Base-by-base conservation (phyloP, 2,329 filamentous ascomycete genomes). In the Biscogniauxia mediterranea region DNA sequence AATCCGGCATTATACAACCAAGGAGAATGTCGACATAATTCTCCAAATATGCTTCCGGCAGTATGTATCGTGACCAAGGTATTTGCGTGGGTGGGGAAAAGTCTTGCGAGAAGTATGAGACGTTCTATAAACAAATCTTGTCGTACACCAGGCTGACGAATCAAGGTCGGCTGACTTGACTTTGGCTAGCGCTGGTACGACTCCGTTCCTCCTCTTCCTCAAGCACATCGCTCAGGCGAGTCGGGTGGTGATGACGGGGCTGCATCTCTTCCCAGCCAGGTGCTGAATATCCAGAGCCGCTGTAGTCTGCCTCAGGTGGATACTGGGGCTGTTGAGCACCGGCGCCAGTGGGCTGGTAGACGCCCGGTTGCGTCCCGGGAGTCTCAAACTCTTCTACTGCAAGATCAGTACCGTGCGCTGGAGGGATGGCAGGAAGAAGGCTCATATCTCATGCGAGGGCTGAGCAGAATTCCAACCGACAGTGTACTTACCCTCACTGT, bases 151-250 rank as follows among this genome's bases (percentile, higher is more conserved):
- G 49, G 17, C 54, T 26, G 13, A 28, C 49, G 54, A 9, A 58
- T 64, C 52, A 71, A 58, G 63, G 62, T 52, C 84, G 83, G 70
- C 84, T 87, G 65, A 82, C 75, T 63, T 87, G 84, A 71, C 86
- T 89, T 62, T 86, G 83, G 73, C 87, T 89, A 11, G 87, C 87
- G 67, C 89, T 91, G 15, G 89, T 91, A 21, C 90, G 85, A 72
- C 90, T 91, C 56, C 87, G 83, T 76, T 96, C 92, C 67, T 95
- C 91, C 65, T 96, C 89, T 71, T 92, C 92, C 71, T 93, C 90
- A 28, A 95, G 83, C 26, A 97, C 93, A 76, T 96, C 93, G 74
- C 92, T 96, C 64, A 97, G 80, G 60, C 93, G 82, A 8, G 93
- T 96, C 0, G 93, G 93, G 76, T 97, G 92, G 68, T 95, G 91